Percentiles rank a stretch among this genome's conserved stretches.
phyloP scores from a whole-genome alignment of 345 rosid genomes.

The Lepidium africanum region DNA sequence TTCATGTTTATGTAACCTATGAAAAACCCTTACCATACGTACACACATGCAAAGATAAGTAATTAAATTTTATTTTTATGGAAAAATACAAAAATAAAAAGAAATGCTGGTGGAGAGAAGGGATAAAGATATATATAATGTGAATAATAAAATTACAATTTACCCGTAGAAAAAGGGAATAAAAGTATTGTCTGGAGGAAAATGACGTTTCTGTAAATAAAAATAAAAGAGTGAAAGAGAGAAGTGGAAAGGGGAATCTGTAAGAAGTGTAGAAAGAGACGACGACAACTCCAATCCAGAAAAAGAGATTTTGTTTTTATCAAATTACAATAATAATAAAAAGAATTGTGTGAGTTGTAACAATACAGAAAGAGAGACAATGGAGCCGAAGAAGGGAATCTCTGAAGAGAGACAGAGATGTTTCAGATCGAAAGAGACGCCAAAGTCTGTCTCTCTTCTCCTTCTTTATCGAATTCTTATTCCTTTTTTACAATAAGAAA shows the following conservation, averaged over 20 bases:
- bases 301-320: neutral
- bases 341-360: neutral
- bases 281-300: conserved; percentile 18
- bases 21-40: neutral
- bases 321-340: neutral
- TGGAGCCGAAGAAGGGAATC: conserved; percentile 27
- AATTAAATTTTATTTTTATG: neutral
- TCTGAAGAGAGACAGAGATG: conserved; percentile 26
- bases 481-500: no score
- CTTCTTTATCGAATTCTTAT: neutral
- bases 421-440: conserved; percentile 22
- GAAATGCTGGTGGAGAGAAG: neutral
- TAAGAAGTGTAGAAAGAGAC: conserved; percentile 18
- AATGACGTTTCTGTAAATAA: conserved; percentile 8
- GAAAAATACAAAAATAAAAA: neutral
- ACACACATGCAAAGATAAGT: conserved; percentile 9
- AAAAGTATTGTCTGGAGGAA: conserved; percentile 17
- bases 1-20: neutral
- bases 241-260: conserved; percentile 23
- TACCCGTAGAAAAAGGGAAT: neutral
- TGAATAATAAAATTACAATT: neutral
- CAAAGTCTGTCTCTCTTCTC: conserved; percentile 19
- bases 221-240: conserved; percentile 1
- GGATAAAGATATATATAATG: neutral
- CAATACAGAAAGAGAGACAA: conserved; percentile 24